Conservation (phyloP, 345 rosid species). For the Gossypioides kirkii region DNA sequence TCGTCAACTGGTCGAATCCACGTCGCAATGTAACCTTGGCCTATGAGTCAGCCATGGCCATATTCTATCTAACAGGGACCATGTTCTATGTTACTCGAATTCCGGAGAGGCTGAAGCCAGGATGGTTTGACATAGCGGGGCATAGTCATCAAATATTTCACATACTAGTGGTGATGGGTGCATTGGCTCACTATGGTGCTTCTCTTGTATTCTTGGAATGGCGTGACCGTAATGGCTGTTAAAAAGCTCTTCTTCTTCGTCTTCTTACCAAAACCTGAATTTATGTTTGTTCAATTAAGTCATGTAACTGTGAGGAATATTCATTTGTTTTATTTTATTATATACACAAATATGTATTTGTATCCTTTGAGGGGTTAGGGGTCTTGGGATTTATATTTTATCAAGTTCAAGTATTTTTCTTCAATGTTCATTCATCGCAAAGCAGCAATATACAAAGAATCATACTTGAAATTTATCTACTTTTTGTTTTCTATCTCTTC, state of each 20-base stretch:
- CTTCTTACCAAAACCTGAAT: neutral
- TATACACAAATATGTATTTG: neutral
- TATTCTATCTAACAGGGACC: constrained; percentile 69
- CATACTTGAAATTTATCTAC: neutral
- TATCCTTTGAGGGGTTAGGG: neutral
- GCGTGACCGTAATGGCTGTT: constrained; percentile 61
- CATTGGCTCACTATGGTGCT: constrained; percentile 85
- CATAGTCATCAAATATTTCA: constrained; percentile 95
- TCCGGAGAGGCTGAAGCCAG: constrained; percentile 79
- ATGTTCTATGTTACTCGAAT: constrained; percentile 60
- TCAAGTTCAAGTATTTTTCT: neutral
- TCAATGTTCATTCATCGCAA: neutral
- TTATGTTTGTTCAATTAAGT: neutral
- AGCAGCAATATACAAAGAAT: neutral
- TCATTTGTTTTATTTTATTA: neutral
- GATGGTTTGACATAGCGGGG: constrained; percentile 79
- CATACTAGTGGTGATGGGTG: constrained; percentile 74
- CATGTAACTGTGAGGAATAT: constrained; percentile 9
- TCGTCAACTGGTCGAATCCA: constrained; percentile 80
- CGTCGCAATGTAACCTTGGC: constrained; percentile 44
- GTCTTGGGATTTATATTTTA: neutral
- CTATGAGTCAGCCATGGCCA: constrained; percentile 72
- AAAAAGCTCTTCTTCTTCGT: neutral
- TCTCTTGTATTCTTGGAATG: constrained; percentile 69
- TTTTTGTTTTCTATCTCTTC: too few species aligned